phyloP scores from a whole-genome alignment of 2,329 filamentous ascomycete species.

The Scedosporium minutisporum region DNA sequence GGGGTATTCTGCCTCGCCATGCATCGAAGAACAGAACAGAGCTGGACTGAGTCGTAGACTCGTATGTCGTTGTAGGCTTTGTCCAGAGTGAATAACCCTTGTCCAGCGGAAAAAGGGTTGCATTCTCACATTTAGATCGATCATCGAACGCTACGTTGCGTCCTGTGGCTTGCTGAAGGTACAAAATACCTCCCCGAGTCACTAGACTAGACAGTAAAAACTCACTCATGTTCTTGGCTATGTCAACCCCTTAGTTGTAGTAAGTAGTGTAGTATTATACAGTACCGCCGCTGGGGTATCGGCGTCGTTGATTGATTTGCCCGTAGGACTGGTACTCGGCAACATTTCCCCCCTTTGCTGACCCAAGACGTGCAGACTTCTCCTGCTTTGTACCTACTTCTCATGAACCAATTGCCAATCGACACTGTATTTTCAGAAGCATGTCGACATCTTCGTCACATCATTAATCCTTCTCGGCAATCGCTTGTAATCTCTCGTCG shows the following conservation, averaged over 20 bases:
- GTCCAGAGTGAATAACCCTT: neutral
- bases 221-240: neutral
- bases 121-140: neutral
- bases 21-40: neutral
- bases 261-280: neutral
- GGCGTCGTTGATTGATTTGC: neutral
- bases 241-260: neutral
- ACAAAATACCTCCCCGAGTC: neutral
- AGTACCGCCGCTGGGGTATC: neutral
- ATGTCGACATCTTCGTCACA: neutral
- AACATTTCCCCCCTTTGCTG: neutral
- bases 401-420: neutral
- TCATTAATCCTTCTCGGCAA: constrained; percentile 91
- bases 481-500: constrained; percentile 93
- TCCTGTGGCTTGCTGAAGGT: constrained; percentile 5
- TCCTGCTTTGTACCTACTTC: neutral
- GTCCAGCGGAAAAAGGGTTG: neutral
- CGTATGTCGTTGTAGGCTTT: neutral
- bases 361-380: neutral
- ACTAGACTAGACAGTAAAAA: no score
- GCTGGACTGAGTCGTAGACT: neutral
- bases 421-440: neutral
- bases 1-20: neutral
- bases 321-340: neutral
- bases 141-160: neutral